A percentile compares a stretch with the other conserved stretches of the same genome.
Conservation (phyloP, 352 stramenopile genomes). For the Pythium aphanidermatum region DNA sequence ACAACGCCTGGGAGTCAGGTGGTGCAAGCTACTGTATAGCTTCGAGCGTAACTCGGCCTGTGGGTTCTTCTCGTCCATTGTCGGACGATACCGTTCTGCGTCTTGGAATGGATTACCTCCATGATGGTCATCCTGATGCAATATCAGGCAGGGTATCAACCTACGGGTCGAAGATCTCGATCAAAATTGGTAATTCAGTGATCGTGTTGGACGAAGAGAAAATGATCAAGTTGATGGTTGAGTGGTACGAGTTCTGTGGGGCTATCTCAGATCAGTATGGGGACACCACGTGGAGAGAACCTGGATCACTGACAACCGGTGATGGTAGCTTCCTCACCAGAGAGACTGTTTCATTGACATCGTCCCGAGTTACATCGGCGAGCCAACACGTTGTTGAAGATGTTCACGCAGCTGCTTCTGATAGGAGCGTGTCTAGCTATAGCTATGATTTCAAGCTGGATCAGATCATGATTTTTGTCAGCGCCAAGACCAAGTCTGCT, state of each 20-base stretch:
- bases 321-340: conserved; percentile 8
- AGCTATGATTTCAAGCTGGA: conserved; percentile 72
- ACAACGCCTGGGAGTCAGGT: conserved; percentile 32
- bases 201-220: conserved; percentile 71
- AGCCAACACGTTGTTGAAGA: conserved; percentile 7
- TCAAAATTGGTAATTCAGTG: conserved; percentile 59
- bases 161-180: conserved; percentile 69
- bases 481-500: conserved; percentile 33
- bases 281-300: background rate
- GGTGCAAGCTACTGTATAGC: conserved; percentile 60
- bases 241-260: conserved; percentile 56
- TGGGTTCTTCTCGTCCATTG: conserved; percentile 10
- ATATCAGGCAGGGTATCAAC: conserved; percentile 34
- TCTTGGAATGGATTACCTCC: conserved; percentile 63
- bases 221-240: conserved; percentile 46
- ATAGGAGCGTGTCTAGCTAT: conserved; percentile 33
- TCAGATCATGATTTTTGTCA: conserved; percentile 65
- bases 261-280: conserved; percentile 49
- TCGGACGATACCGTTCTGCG: conserved; percentile 24
- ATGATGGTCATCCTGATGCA: conserved; percentile 60
- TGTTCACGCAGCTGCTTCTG: background rate
- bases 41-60: conserved; percentile 47
- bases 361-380: conserved; percentile 13
- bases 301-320: background rate
- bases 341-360: conserved; percentile 18